Percentiles rank a stretch among this genome's conserved stretches.
Conservation (phyloP, 306 rosid species). For the Lagenaria siceraria region DNA sequence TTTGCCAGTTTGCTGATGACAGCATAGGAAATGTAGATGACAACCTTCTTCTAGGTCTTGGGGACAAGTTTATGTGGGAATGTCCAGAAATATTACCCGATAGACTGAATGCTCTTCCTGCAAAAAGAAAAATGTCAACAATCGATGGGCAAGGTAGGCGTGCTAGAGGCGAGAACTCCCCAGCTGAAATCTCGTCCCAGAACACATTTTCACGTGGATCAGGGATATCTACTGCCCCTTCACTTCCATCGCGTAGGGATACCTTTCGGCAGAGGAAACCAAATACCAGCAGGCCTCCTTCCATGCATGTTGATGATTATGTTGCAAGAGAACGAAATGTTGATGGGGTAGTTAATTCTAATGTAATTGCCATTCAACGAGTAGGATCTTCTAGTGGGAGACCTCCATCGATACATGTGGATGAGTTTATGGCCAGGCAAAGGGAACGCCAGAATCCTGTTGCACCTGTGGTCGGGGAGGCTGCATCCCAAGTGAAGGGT, state of each 20-base stretch:
- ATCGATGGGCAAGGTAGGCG: constrained; percentile 70
- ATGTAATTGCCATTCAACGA: constrained; percentile 73
- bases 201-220: constrained; percentile 57
- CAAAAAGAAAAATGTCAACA: constrained; percentile 53
- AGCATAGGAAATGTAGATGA: constrained; percentile 49
- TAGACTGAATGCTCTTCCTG: constrained; percentile 46
- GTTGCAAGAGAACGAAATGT: constrained; percentile 92
- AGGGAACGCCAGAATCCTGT: constrained; percentile 93
- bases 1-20: constrained; percentile 37
- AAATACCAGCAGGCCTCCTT: constrained; percentile 97
- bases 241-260: constrained; percentile 93
- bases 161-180: constrained; percentile 68
- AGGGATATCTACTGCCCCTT: constrained; percentile 42
- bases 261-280: constrained; percentile 96
- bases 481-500: constrained; percentile 41
- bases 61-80: constrained; percentile 81
- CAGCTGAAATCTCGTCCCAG: constrained; percentile 45
- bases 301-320: constrained; percentile 98
- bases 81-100: constrained; percentile 93
- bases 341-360: constrained; percentile 56
- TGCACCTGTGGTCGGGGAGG: constrained; percentile 62
- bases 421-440: constrained; percentile 95
- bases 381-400: constrained; percentile 88
- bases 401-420: constrained; percentile 97
- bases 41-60: constrained; percentile 46